phyloP scores from a whole-genome alignment of 1,284 basidiomycete species.

The Acaromyces ingoldii region DNA sequence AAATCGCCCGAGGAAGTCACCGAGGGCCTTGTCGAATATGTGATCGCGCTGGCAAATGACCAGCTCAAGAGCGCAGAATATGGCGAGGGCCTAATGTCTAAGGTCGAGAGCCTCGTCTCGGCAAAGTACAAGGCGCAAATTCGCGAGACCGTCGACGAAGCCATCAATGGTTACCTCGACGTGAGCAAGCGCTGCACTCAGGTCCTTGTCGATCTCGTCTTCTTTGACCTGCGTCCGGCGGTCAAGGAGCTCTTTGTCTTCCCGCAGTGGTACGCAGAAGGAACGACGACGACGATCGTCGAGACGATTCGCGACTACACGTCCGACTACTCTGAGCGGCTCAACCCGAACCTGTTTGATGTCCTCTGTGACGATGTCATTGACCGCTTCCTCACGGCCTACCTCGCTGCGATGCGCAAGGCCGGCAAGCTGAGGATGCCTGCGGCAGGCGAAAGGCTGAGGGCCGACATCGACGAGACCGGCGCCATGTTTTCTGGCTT shows the following conservation, averaged over 20 bases:
- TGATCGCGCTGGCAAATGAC: constrained; percentile 96
- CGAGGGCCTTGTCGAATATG: constrained; percentile 87
- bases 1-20: constrained; percentile 77
- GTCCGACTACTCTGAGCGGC: constrained; percentile 80
- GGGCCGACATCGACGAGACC: constrained; percentile 71
- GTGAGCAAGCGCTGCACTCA: constrained; percentile 95
- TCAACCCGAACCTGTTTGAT: constrained; percentile 86
- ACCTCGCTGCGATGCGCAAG: constrained; percentile 80
- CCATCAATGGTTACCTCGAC: constrained; percentile 96
- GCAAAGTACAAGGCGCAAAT: constrained; percentile 84
- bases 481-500: constrained; percentile 76
- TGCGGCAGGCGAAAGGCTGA: constrained; percentile 71
- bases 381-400: constrained; percentile 82
- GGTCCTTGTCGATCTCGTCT: constrained; percentile 86
- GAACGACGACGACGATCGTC: constrained; percentile 75
- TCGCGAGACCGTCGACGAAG: constrained; percentile 81
- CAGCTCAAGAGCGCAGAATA: constrained; percentile 95
- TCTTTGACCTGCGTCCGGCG: constrained; percentile 87
- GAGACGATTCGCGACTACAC: constrained; percentile 97
- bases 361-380: constrained; percentile 88
- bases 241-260: constrained; percentile 76
- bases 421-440: constrained; percentile 85
- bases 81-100: constrained; percentile 74
- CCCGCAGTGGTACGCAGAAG: constrained; percentile 59
- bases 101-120: constrained; percentile 84